Evolutionary conservation across 2,329 filamentous ascomycete genomes (phyloP), one percentile per base, ranked within the genome.

Genomic region (Penicillium sp.): DNA sequence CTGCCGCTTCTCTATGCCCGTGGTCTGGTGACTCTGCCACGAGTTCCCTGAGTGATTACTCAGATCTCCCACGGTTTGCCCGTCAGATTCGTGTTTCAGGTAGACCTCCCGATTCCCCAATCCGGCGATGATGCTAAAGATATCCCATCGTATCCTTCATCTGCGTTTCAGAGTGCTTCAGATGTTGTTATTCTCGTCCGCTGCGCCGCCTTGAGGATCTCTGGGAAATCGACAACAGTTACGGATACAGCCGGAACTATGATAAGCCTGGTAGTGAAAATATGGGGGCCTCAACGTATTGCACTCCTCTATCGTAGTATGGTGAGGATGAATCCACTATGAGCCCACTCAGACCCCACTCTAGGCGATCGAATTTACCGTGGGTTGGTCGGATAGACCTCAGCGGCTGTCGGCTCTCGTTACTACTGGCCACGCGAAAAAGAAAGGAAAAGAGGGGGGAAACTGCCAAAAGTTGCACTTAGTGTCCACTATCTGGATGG

Each of bases 91-190:
- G 50, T 55, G 53, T 59, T 56, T 42, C 55, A 48, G 43, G 2
- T n/a, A 48, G 5, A 10, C n/a, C 47, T 20, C 49, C 38, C 55
- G 50, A 60, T 62, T 12, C 5, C 51, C 53, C 11, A 12, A 22
- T 48, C 58, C 54, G 61, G 56, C 54, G 41, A 47, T 14, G 17
- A n/a, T 56, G 1, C 64, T 62, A 63, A 62, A 59, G 54, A 64
- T 65, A 64, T 55, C 45, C 10, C 10, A 51, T 39, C 12, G 28
- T 10, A 39, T 37, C 34, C 37, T 8, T 37, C 28, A 37, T 20
- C n/a, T 51, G 50, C 45, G 53, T 63, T 60, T 59, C 58, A 61
- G 22, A 8, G 28, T 31, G 35, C 54, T 58, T 56, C 42, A 39
- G 8, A 22, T 51, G 7, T 25, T 14, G 48, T 57, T 47, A 55